Evolutionary conservation across 805 yeast genomes (phyloP).

Genomic region (Ogataea henricii): DNA sequence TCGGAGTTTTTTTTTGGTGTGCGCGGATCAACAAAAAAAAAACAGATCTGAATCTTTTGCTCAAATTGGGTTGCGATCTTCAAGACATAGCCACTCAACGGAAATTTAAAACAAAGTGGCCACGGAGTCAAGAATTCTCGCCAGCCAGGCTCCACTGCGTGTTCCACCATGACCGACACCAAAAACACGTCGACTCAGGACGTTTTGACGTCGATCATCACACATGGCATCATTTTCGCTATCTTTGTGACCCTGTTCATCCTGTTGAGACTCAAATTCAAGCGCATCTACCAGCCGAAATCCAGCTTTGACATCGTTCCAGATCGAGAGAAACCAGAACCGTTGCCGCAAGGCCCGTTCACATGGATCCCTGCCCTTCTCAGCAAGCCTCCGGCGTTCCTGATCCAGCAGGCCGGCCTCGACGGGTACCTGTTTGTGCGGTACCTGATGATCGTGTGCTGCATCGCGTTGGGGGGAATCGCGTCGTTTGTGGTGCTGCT

Average conservation of each 20-base stretch:
- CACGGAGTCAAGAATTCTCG: background rate
- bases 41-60: background rate
- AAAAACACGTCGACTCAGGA: constrained; percentile 64
- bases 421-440: constrained; percentile 92
- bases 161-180: constrained; percentile 28
- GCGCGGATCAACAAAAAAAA: background rate
- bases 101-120: background rate
- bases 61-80: background rate
- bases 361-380: constrained; percentile 70
- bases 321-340: constrained; percentile 68
- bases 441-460: constrained; percentile 60
- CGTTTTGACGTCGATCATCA: constrained; percentile 68
- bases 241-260: constrained; percentile 64
- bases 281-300: constrained; percentile 83
- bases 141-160: background rate
- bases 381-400: constrained; percentile 67
- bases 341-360: constrained; percentile 67
- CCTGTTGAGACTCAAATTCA: constrained; percentile 62
- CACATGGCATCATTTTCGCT: constrained; percentile 68
- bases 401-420: constrained; percentile 86
- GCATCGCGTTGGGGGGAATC: constrained; percentile 56
- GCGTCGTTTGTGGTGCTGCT: constrained; percentile 67
- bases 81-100: background rate
- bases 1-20: background rate
- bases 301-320: constrained; percentile 59